Evolutionary conservation across 164 flowering plant species (phyloP).

Genomic region (Annona cherimola): DNA sequence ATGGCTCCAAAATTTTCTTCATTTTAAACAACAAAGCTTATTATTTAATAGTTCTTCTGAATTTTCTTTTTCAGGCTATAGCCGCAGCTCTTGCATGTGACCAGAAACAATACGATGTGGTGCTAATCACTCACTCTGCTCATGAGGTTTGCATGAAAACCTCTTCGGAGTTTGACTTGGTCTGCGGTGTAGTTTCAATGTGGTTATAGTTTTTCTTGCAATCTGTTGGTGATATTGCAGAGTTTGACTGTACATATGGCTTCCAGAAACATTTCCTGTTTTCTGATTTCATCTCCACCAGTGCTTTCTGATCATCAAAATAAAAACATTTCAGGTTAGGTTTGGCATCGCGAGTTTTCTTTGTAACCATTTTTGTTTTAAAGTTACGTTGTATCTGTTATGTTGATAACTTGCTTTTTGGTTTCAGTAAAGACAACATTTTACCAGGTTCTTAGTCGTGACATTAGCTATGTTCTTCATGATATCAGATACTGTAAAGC

Average conservation of each 20-base stretch:
- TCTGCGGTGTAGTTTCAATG: not conserved
- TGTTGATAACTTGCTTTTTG: not conserved
- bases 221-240: conserved; percentile 32
- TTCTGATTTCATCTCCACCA: conserved; percentile 71
- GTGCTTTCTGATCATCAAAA: conserved; percentile 43
- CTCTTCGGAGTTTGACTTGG: not conserved
- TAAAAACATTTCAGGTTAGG: conserved; percentile 33
- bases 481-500: conserved; percentile 28
- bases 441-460: not conserved
- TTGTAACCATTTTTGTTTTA: not conserved
- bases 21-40: not conserved
- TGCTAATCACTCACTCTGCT: conserved; percentile 72
- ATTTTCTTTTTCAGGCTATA: conserved; percentile 48
- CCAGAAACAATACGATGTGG: conserved; percentile 51
- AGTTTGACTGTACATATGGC: conserved; percentile 43
- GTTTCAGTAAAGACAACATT: not conserved
- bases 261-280: conserved; percentile 32
- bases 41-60: not conserved
- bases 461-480: conserved; percentile 10
- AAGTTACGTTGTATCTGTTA: not conserved
- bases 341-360: not conserved
- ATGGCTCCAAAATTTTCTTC: not conserved
- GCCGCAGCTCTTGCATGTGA: conserved; percentile 78
- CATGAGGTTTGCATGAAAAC: conserved; percentile 52
- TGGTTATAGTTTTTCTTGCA: not conserved